Base-by-base conservation (phyloP, 2,329 filamentous ascomycete genomes). In the Apiospora malaysiana region DNA sequence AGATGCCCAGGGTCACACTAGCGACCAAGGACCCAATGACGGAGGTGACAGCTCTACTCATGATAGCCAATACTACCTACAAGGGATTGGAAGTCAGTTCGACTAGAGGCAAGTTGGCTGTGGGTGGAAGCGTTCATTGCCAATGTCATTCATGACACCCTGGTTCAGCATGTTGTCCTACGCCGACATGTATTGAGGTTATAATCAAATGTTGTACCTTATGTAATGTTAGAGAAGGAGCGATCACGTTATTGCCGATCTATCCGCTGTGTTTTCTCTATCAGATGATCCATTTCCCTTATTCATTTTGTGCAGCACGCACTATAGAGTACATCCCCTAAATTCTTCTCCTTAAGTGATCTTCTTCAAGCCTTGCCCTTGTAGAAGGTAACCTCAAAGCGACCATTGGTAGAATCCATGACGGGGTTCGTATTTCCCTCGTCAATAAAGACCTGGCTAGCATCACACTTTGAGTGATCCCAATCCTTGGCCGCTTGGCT, bases 401-500 rank as follows among this genome's bases (percentile, higher is more conserved):
- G 42, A 12, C 68, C 68, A 25, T 71, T 40, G 25, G 45, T 42
- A 10, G 67, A 70, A 23, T 59, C 43, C 23, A 71, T 69, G 37
- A 71, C 47, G 2, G 70, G 66, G 16, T 40, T n/a, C 0, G 8
- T 8, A 47, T 67, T 71, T 0, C 14, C 9, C 14, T 67, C 56
- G 23, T 66, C 32, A 18, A 71, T 40, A 25, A 49, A 71, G 25
- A 69, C 45, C 46, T 71, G 68, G 23, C n/a, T 43, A 0, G 56
- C 37, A n/a, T 45, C 37, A 27, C 70, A 71, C 9, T 27, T 63
- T 1, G 47, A 40, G 0, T 37, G 21, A 3, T 69, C 68, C 70
- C 70, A 70, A 8, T 49, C 69, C 45, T 70, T 71, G 1, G 77
- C 73, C 9, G 74, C 75, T 14, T 73, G 71, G 68, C 77, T 78